A percentile compares a stretch with the other conserved stretches of the same genome.
These are phyloP conservation scores for Globisporangium iwayamae DNA, from an alignment of 352 stramenopile species.

Conservation along the genomic window DNA sequence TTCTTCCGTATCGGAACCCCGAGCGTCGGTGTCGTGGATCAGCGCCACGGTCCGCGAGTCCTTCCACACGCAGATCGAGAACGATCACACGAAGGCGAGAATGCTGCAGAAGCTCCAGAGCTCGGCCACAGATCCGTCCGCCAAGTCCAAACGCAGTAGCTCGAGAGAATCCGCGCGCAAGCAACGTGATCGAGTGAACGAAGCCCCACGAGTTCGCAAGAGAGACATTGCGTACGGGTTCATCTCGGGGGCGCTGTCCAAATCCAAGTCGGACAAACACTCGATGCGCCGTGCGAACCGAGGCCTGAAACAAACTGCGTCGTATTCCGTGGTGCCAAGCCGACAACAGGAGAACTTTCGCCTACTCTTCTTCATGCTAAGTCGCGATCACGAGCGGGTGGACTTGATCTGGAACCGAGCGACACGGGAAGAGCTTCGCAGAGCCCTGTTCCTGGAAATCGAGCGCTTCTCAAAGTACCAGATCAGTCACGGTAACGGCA, in stretches of 20 bases:
- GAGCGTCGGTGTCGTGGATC: constrained; percentile 28
- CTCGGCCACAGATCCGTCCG: constrained; percentile 26
- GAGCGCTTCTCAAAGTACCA: constrained; percentile 78
- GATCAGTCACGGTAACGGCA: constrained; percentile 51
- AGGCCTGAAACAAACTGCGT: constrained; percentile 13
- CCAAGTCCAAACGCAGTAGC: constrained; percentile 11
- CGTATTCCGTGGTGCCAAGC: constrained; percentile 14
- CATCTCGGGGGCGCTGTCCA: constrained; percentile 31
- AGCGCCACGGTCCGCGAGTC: constrained; percentile 36
- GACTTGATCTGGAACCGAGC: constrained; percentile 94
- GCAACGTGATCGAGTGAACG: background rate
- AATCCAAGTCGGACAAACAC: constrained; percentile 31
- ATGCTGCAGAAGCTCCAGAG: constrained; percentile 66
- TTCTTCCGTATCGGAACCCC: constrained; percentile 32
- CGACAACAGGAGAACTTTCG: constrained; percentile 88
- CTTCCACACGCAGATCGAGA: constrained; percentile 52
- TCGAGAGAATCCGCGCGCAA: constrained; percentile 10
- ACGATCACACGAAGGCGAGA: constrained; percentile 51
- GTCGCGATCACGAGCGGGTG: constrained; percentile 87
- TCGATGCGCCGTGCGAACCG: constrained; percentile 22
- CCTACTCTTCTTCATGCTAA: constrained; percentile 93
- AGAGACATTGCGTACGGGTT: constrained; percentile 67
- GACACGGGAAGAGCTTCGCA: constrained; percentile 88
- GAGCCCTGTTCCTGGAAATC: constrained; percentile 81
- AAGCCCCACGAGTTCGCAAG: constrained; percentile 46